These are phyloP conservation scores for Helicosporidium sp. DNA, from an alignment of 139 green algal genomes.

Conservation along the genomic window DNA sequence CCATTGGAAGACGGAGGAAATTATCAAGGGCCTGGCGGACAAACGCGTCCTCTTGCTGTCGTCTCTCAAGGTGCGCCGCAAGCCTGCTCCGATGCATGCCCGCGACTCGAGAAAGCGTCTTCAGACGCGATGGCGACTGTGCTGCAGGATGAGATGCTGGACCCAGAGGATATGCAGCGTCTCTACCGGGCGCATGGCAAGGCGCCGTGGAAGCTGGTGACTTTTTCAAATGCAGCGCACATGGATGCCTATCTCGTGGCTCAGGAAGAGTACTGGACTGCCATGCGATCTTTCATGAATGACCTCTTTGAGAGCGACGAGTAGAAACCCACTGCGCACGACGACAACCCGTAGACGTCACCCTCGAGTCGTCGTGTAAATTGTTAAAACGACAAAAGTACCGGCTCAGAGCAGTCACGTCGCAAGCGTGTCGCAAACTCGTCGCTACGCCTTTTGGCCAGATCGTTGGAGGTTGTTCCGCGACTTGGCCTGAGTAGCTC, in stretches of 20 bases:
- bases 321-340: not conserved
- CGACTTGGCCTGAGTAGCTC: constrained; percentile 29
- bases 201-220: constrained; percentile 16
- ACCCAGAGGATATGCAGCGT: constrained; percentile 42
- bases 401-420: no score
- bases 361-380: no score
- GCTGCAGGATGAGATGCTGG: constrained; percentile 63
- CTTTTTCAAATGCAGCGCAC: constrained; percentile 36
- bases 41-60: constrained; percentile 50
- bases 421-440: not conserved
- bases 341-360: not conserved
- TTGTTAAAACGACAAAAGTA: no score
- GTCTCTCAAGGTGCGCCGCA: constrained; percentile 26
- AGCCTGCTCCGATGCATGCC: not conserved
- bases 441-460: constrained; percentile 1
- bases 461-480: constrained; percentile 41
- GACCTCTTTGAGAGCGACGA: not conserved
- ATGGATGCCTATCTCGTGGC: constrained; percentile 55
- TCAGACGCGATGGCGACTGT: not conserved
- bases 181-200: constrained; percentile 24
- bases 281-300: constrained; percentile 16
- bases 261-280: constrained; percentile 43
- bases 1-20: constrained; percentile 32
- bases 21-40: constrained; percentile 24
- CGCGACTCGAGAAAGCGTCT: not conserved